Percentiles rank a stretch among this genome's conserved stretches.
Evolutionary conservation across 2,329 filamentous ascomycete genomes (phyloP).

Genomic region (Penicillium sp.): DNA sequence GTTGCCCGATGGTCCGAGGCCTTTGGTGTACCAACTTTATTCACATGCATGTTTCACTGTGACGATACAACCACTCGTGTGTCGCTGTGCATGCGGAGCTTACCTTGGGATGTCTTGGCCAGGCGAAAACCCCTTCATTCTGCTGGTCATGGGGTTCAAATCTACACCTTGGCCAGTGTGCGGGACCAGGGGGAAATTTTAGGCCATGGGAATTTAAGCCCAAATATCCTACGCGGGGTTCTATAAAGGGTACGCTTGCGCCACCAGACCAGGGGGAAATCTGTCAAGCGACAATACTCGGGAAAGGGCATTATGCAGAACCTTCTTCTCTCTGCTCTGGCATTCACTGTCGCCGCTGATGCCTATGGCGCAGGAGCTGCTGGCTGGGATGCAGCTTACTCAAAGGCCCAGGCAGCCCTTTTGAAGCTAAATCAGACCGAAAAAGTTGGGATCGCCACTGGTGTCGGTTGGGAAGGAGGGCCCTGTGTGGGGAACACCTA

Average conservation of each 20-base stretch:
- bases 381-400: slow-evolving; percentile 15
- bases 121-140: background rate
- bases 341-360: background rate
- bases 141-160: background rate
- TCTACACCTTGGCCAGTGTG: background rate
- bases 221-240: background rate
- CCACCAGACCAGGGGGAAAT: background rate
- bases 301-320: background rate
- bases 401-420: slow-evolving; percentile 14
- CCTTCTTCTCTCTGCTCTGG: slow-evolving; percentile 6
- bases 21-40: background rate
- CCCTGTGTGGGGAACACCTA: slow-evolving; percentile 36
- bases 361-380: slow-evolving; percentile 5
- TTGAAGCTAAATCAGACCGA: slow-evolving; percentile 18
- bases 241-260: background rate
- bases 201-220: background rate
- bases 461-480: slow-evolving; percentile 29
- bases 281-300: too few species aligned
- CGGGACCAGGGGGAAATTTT: background rate
- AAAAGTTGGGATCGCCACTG: slow-evolving; percentile 32
- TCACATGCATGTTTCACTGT: background rate
- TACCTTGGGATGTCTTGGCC: background rate
- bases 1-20: background rate
- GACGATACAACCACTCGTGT: background rate
- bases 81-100: background rate